Percentiles rank a stretch among this genome's conserved stretches.
Evolutionary conservation across 352 stramenopile species (phyloP).

Genomic region (Globisporangium yorkense): DNA sequence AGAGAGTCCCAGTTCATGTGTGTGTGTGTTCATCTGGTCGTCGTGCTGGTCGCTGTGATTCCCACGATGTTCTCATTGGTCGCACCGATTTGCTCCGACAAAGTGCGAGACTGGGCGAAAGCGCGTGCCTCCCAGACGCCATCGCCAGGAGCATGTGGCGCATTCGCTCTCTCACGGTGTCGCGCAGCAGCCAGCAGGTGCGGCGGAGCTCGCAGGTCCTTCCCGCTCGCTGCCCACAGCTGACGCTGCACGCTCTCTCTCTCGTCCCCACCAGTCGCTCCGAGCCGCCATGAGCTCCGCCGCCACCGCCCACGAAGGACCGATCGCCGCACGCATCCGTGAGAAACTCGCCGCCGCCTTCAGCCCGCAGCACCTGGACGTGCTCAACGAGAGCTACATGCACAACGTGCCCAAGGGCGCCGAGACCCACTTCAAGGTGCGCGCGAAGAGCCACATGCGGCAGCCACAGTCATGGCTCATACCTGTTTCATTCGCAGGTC

Average conservation of each 20-base stretch:
- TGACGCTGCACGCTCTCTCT: too few species aligned
- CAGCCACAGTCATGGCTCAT: background rate
- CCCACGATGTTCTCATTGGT: too few species aligned
- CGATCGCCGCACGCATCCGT: conserved; percentile 55
- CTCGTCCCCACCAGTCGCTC: background rate
- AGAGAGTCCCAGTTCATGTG: too few species aligned
- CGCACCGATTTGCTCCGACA: too few species aligned
- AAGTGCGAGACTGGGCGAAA: too few species aligned
- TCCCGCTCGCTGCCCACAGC: too few species aligned
- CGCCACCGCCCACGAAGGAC: conserved; percentile 18
- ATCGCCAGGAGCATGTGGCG: conserved; percentile 2
- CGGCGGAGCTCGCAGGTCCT: background rate
- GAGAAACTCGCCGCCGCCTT: conserved; percentile 64
- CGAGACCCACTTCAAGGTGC: conserved; percentile 95
- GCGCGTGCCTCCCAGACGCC: conserved; percentile 1
- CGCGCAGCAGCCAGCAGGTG: conserved; percentile 2
- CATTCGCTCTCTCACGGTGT: conserved; percentile 12
- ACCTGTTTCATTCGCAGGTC: conserved; percentile 33
- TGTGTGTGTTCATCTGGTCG: too few species aligned
- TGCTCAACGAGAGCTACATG: conserved; percentile 94
- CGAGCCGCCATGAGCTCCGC: conserved; percentile 28
- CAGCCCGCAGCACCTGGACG: conserved; percentile 63
- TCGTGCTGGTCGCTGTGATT: too few species aligned
- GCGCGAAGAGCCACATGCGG: background rate
- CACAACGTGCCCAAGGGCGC: conserved; percentile 92